phyloP scores from a whole-genome alignment of 768 basidiomycete genomes.

The Lentinula detonsa region DNA sequence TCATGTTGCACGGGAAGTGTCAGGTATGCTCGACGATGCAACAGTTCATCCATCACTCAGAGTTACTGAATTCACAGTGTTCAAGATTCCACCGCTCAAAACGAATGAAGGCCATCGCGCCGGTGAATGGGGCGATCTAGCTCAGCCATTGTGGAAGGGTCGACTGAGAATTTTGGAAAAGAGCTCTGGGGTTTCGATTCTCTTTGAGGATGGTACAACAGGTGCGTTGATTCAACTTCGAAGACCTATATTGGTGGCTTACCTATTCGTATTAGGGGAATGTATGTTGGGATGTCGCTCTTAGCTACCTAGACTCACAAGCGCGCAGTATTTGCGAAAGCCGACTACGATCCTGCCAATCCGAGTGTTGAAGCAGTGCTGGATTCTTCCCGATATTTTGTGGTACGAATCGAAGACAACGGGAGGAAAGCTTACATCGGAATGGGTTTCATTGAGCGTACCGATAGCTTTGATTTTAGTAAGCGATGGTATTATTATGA shows the following conservation, averaged over 20 bases:
- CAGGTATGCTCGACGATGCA: slow-evolving; percentile 44
- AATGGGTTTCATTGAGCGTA: slow-evolving; percentile 84
- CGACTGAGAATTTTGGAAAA: slow-evolving; percentile 81
- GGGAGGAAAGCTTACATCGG: slow-evolving; percentile 91
- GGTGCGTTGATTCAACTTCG: slow-evolving; percentile 41
- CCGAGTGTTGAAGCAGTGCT: slow-evolving; percentile 93
- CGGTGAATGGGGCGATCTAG: slow-evolving; percentile 87
- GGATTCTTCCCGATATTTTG: slow-evolving; percentile 94
- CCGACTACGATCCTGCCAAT: slow-evolving; percentile 71
- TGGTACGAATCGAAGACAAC: slow-evolving; percentile 82
- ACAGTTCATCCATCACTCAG: slow-evolving; percentile 10
- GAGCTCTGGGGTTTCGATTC: slow-evolving; percentile 56
- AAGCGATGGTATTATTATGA: slow-evolving; percentile 22
- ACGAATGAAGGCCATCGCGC: slow-evolving; percentile 88
- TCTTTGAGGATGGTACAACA: slow-evolving; percentile 76
- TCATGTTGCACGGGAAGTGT: slow-evolving; percentile 86
- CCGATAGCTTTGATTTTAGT: slow-evolving; percentile 94
- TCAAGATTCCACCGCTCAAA: slow-evolving; percentile 85
- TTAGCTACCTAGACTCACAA: slow-evolving; percentile 10
- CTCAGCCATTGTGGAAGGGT: slow-evolving; percentile 85
- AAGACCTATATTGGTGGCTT: not conserved
- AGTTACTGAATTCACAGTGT: slow-evolving; percentile 46
- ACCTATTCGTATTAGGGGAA: slow-evolving; percentile 42
- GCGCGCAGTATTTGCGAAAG: slow-evolving; percentile 74
- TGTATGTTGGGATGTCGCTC: slow-evolving; percentile 36